Evolutionary conservation across 1,139 yeast species (phyloP).

Genomic region (Suhomyces maxii): DNA sequence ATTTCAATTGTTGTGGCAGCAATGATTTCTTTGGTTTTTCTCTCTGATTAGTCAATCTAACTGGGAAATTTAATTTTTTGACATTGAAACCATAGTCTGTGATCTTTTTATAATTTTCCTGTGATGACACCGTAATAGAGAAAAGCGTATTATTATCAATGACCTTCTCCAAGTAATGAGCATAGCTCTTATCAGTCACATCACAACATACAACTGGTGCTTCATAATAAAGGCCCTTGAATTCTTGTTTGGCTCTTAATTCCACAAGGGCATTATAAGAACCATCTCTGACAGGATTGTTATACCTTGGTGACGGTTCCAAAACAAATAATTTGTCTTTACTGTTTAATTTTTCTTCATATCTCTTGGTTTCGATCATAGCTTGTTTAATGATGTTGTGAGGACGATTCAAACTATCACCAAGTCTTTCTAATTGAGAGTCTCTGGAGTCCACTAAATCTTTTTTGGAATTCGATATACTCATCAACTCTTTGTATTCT

Average conservation of each 20-base stretch:
- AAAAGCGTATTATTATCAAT: conserved; percentile 54
- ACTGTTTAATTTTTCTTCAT: conserved; percentile 35
- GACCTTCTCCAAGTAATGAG: conserved; percentile 57
- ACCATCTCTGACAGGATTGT: conserved; percentile 29
- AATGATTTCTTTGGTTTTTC: conserved; percentile 13
- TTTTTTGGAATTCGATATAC: conserved; percentile 15
- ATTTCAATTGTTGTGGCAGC: conserved; percentile 35
- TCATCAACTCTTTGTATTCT: conserved; percentile 16
- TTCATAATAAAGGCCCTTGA: conserved; percentile 53
- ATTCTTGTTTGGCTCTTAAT: conserved; percentile 30
- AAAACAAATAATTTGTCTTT: conserved; percentile 54
- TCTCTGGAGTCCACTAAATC: conserved; percentile 9
- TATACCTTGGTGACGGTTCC: conserved; percentile 27
- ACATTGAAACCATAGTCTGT: conserved; percentile 29
- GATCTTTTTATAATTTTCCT: conserved; percentile 45
- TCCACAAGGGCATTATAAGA: conserved; percentile 33
- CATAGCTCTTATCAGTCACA: conserved; percentile 49
- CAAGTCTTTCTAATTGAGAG: conserved; percentile 9
- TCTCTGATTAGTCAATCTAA: conserved; percentile 26
- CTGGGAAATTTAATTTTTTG: conserved; percentile 34
- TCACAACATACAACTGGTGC: conserved; percentile 76
- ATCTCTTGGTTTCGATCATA: conserved; percentile 10
- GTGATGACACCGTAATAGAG: conserved; percentile 45
- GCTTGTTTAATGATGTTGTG: conserved; percentile 9
- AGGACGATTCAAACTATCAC: conserved; percentile 9